Base-by-base conservation (phyloP, 805 yeast species). In the Cyberlindnera saturnus region DNA sequence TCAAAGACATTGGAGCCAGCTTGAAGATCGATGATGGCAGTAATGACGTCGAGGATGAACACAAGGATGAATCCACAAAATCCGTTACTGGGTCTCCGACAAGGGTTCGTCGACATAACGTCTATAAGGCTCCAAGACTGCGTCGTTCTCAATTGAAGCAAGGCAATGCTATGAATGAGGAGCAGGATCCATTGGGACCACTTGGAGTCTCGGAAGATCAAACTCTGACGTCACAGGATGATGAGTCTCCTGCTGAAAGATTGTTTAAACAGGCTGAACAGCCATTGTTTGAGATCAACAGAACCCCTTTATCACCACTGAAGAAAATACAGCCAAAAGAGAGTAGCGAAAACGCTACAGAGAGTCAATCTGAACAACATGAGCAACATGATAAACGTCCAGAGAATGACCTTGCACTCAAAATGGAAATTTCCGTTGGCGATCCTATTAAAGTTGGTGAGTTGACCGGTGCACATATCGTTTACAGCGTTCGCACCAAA, bases 391-490 rank as follows among this genome's bases (percentile, higher is more conserved):
- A 23, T 23, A 23, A 23, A 4, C 28, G 11, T 9, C 28, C 28
- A 8, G 28, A 23, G 28, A 38, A 32, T 31, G 36, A 39, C 14
- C 17, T 38, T 16, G 45, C 47, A 7, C 23, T 46, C 34, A 61
- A 65, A 15, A 73, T 86, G 47, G 79, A 75, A 4, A 82, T 90
- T 32, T 63, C 79, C 2, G 96, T 90, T 11, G 91, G 91, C 3
- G 96, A 90, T 61, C 98, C 98, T 0, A 74, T 81, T 52, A 88
- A 86, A 60, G 90, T 93, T 5, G 96, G 96, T 3, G 99, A 93
- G 50, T 65, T 90, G 36, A 81, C 98, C 0, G 77, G 82, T 34
- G 85, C 95, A 1, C 96, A 93, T 61, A 86, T 91, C 3, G 95
- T 86, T 6, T 93, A 91, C 62, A 76, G 84, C 3, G 86, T 93